These are phyloP conservation scores for Pezicula rhizophila DNA, from an alignment of 2,329 filamentous ascomycete genomes.

Conservation along the genomic window DNA sequence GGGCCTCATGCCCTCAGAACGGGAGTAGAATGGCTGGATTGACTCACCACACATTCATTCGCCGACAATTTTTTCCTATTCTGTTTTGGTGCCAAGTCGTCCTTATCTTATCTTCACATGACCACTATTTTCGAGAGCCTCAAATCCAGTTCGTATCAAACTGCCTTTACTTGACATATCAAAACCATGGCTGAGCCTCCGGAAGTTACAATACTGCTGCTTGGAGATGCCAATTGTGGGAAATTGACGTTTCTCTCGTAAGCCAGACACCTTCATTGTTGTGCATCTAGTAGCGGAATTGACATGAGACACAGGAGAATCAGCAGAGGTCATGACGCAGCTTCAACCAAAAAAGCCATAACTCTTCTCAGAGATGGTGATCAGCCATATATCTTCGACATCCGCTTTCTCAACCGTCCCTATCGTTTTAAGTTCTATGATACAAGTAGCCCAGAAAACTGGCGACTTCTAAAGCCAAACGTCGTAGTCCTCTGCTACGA, in stretches of 20 bases:
- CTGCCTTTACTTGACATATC: constrained; percentile 3
- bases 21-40: no score
- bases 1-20: constrained; percentile 9
- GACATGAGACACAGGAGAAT: constrained; percentile 38
- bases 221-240: constrained; percentile 54
- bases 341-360: constrained; percentile 37
- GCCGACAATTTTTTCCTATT: no score
- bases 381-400: constrained; percentile 55
- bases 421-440: constrained; percentile 56
- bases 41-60: no score
- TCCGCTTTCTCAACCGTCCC: constrained; percentile 37
- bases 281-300: neutral
- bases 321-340: constrained; percentile 35
- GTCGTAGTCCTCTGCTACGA: constrained; percentile 56
- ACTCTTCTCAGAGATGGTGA: constrained; percentile 50
- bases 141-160: constrained; percentile 3
- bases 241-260: constrained; percentile 59
- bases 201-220: constrained; percentile 46
- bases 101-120: no score
- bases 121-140: constrained; percentile 20
- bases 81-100: no score
- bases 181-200: constrained; percentile 29
- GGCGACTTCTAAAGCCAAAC: constrained; percentile 52
- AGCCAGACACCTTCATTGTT: constrained; percentile 23
- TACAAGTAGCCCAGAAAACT: constrained; percentile 51